Conservation (phyloP, 495 filamentous ascomycete species). For the Bacidia gigantensis region DNA sequence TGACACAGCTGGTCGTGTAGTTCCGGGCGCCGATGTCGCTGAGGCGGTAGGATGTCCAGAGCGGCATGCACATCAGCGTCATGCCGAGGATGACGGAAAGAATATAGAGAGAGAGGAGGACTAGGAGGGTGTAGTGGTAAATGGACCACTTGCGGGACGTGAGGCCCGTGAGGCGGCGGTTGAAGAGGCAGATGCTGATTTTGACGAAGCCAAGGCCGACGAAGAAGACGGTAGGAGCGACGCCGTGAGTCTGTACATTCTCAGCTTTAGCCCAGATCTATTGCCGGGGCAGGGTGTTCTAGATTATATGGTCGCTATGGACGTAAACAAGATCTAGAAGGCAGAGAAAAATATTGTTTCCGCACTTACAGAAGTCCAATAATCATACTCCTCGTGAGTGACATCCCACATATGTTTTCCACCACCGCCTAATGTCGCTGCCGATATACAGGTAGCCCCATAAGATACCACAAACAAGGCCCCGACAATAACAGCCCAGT, state of each 20-base stretch:
- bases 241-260: neutral
- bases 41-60: slow-evolving; percentile 2
- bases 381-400: slow-evolving; percentile 14
- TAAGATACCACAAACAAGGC: neutral
- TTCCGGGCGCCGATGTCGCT: neutral
- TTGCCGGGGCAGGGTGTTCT: neutral
- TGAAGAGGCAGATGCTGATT: slow-evolving; percentile 18
- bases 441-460: slow-evolving; percentile 1
- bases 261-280: neutral
- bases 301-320: no score
- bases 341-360: no score
- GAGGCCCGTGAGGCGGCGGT: slow-evolving; percentile 17
- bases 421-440: slow-evolving; percentile 12
- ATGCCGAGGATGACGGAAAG: slow-evolving; percentile 10
- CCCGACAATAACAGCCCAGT: slow-evolving; percentile 7
- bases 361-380: slow-evolving; percentile 2
- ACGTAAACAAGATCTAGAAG: no score
- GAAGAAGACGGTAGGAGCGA: slow-evolving; percentile 12
- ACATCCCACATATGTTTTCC: slow-evolving; percentile 17
- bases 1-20: slow-evolving; percentile 4
- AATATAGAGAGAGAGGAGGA: slow-evolving; percentile 11
- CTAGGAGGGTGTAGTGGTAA: slow-evolving; percentile 14
- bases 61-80: slow-evolving; percentile 13
- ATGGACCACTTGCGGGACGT: slow-evolving; percentile 15
- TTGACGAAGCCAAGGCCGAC: slow-evolving; percentile 17